Base-by-base conservation (phyloP, 257 asterid genomes). In the Handroanthus guayacan region DNA sequence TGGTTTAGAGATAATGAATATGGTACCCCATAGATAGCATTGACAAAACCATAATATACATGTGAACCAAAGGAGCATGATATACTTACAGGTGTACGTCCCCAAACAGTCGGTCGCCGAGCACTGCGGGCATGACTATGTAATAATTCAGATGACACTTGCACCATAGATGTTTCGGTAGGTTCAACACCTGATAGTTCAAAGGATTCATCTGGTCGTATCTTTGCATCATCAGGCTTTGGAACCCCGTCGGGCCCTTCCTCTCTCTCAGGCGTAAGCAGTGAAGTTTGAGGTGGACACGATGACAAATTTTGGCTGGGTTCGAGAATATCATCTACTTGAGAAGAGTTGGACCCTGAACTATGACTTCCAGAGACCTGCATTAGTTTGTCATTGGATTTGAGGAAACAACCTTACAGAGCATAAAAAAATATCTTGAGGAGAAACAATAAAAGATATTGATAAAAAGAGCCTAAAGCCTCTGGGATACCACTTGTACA, bases 1-100 rank as follows among this genome's bases (percentile, higher is more conserved):
- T 9, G 57, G 74, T 47, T 14, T 65, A 82, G 44, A 60, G 48
- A 16, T 64, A 57, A 54, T 25, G 51, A 67, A 44, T 52, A 76
- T 61, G 62, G 48, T 18, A 57, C 36, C 11, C 39, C n/a, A 37
- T 62, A 71, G 20, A 67, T 67, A 45, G 67, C 20, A 54, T 43
- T 58, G 37, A 64, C 38, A 62, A 57, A 57, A 55, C 55, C 48
- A 76, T 17, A 17, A 64, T 25, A 25, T 67, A 67, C 60, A 64
- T 37, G 45, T 54, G 43, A 72, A 74, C 62, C 41, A 69, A 77
- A 78, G 12, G 47, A 25, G 6, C 66, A 74, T 2, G 60, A 73
- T 68, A 75, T 68, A 85, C 98, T 91, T 79, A 95, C 99, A 66
- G 91, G 79, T 76, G 90, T 81, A 79, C 96, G 97, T 51, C 98